Base-by-base conservation (phyloP, 2,329 filamentous ascomycete genomes). In the Aspergillus ochraceus region DNA sequence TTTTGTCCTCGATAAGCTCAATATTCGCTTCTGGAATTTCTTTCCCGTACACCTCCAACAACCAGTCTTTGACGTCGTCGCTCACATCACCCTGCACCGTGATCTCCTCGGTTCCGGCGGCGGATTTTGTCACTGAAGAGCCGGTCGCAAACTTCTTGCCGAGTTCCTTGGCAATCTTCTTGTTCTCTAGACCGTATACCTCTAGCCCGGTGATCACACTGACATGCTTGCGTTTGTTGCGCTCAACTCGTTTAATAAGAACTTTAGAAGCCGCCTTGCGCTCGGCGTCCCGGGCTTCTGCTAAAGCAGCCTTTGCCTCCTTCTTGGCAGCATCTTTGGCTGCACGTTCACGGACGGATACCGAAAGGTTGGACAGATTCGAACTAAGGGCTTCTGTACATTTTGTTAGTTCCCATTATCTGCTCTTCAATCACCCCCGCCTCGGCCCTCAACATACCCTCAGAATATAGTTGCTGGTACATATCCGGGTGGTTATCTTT, bases 131-230 rank as follows among this genome's bases (percentile, higher is more conserved):
- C 49, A 99, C 95, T 49, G 89, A 93, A 17, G 88, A 90, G 0
- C 95, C 95, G 10, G 95, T 98, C 30, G 95, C 95, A 73, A 99
- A 98, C 80, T 97, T 98, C 86, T 98, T 99, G 64, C 95, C 95
- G 68, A 98, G 88, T 72, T 98, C 95, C 82, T 98, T 98, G 60
- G 93, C 89, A 8, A 96, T 83, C 81, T 97, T 98, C 79, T 99
- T 99, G 71, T 97, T 84, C 58, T 98, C 94, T 47, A 98, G 77
- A 0, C 92, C 92, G 71, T 97, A 96, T 0, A 89, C 88, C 76
- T 99, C 95, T 20, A 99, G 83, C 0, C 95, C 95, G 6, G 87
- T 87, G n/a, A 99, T 88, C 17, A 93, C 89, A 0, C 95, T 99
- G 57, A 99, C 93, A 74, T 88, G 96, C 81, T 99, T 99, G 72